Conservation (phyloP, 768 basidiomycete genomes). For the Tricholoma bakamatsutake region DNA sequence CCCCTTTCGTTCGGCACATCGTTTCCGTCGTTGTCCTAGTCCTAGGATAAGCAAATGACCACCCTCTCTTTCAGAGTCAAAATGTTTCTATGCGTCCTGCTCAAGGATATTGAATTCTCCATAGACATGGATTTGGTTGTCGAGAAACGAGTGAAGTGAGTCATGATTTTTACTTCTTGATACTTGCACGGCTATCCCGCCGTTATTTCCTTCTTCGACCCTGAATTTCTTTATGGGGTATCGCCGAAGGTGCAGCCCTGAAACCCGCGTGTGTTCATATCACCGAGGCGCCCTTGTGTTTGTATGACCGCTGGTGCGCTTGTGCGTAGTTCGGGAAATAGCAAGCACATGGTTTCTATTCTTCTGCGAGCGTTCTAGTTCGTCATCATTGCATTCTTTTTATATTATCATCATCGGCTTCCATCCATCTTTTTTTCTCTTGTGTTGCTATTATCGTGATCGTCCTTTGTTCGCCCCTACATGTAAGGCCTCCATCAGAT, state of each 20-base stretch:
- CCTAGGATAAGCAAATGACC: background rate
- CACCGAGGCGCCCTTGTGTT: too few relatives aligned
- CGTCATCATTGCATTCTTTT: background rate
- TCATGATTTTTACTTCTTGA: slow-evolving; percentile 7
- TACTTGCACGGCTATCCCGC: slow-evolving; percentile 6
- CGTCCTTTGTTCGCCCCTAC: slow-evolving; percentile 1
- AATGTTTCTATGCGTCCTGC: slow-evolving; percentile 1
- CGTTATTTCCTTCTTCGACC: background rate
- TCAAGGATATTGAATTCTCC: slow-evolving; percentile 1
- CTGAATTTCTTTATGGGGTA: background rate
- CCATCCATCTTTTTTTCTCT: background rate
- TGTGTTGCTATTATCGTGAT: background rate
- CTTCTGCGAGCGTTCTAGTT: background rate
- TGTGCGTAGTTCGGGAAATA: background rate
- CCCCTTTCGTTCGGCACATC: background rate
- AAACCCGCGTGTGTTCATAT: background rate
- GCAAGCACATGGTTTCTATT: background rate
- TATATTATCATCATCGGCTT: background rate
- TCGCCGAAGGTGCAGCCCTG: background rate
- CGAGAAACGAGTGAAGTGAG: slow-evolving; percentile 2
- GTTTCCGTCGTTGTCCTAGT: background rate
- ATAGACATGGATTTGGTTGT: background rate
- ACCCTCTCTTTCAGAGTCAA: slow-evolving; percentile 1
- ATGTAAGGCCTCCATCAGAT: slow-evolving; percentile 5
- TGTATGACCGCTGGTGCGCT: background rate